Conservation (phyloP, 371 early-diverging fungal species). For the Dinochytrium kinnereticum region DNA sequence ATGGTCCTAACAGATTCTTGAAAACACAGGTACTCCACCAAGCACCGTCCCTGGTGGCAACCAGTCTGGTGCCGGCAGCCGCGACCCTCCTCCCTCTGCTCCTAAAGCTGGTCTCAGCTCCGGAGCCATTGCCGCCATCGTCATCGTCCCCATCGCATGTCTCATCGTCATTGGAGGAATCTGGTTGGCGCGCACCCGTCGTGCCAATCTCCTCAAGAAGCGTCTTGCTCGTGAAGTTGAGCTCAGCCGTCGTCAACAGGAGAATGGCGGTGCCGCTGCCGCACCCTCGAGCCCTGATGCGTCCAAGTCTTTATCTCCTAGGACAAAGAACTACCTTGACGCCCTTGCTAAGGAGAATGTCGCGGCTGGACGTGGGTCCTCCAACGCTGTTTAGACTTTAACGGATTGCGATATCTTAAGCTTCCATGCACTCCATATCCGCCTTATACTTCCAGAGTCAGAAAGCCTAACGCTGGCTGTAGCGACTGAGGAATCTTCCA, state of each 20-base stretch:
- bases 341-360: neutral
- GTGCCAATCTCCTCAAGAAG: constrained; percentile 16
- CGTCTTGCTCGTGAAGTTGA: constrained; percentile 10
- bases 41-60: neutral
- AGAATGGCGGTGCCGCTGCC: neutral
- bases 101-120: neutral
- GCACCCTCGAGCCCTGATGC: neutral
- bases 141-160: constrained; percentile 13
- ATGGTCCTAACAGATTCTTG: neutral
- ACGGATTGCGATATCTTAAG: too few species aligned
- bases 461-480: neutral
- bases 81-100: neutral
- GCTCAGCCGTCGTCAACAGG: neutral
- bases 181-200: constrained; percentile 14
- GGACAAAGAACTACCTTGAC: constrained; percentile 18
- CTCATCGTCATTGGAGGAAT: constrained; percentile 5
- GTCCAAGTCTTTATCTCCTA: neutral
- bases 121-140: constrained; percentile 16
- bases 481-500: too few species aligned
- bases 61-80: neutral
- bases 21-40: constrained; percentile 14
- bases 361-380: neutral
- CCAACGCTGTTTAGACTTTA: neutral
- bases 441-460: neutral
- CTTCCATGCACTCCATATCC: neutral